Percentiles rank a stretch among this genome's conserved stretches.
phyloP scores from a whole-genome alignment of 768 basidiomycete species.

The Lactarius psammicola region DNA sequence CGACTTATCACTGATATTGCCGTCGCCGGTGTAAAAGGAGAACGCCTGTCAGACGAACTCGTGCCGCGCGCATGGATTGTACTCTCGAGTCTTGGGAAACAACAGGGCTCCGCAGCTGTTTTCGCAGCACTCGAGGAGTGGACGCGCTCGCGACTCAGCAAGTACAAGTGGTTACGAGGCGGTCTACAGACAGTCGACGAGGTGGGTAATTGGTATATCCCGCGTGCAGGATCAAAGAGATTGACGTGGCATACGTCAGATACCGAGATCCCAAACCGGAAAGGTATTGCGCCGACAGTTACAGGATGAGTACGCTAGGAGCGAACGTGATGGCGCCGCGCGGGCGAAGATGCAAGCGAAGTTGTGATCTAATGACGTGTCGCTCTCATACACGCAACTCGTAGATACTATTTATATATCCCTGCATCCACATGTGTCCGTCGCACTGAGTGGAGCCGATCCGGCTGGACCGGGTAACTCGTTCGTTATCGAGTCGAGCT shows the following conservation, averaged over 20 bases:
- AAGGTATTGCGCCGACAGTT: slow-evolving; percentile 64
- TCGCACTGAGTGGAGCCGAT: no score
- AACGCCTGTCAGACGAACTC: slow-evolving; percentile 68
- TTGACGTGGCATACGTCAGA: slow-evolving; percentile 38
- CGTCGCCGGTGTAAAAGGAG: slow-evolving; percentile 74
- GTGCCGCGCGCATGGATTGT: slow-evolving; percentile 80
- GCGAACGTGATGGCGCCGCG: background rate
- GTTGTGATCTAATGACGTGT: slow-evolving; percentile 5
- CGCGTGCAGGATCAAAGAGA: background rate
- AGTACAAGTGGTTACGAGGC: slow-evolving; percentile 74
- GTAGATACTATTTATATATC: background rate
- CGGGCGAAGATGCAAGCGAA: background rate
- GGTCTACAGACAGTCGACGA: slow-evolving; percentile 64
- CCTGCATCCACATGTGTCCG: background rate
- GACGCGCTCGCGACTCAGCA: slow-evolving; percentile 62
- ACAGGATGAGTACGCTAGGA: slow-evolving; percentile 42
- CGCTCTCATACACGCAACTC: background rate
- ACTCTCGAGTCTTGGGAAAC: slow-evolving; percentile 54
- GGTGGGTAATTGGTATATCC: slow-evolving; percentile 38
- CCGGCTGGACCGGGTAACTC: no score
- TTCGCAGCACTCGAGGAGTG: slow-evolving; percentile 54
- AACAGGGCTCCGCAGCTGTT: slow-evolving; percentile 42
- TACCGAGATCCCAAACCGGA: slow-evolving; percentile 73
- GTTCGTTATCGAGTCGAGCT: no score
- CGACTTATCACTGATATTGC: slow-evolving; percentile 53